Percentiles rank a stretch among this genome's conserved stretches.
phyloP scores from a whole-genome alignment of 192 early-diverging fungal species.

The Coemansia sp. region DNA sequence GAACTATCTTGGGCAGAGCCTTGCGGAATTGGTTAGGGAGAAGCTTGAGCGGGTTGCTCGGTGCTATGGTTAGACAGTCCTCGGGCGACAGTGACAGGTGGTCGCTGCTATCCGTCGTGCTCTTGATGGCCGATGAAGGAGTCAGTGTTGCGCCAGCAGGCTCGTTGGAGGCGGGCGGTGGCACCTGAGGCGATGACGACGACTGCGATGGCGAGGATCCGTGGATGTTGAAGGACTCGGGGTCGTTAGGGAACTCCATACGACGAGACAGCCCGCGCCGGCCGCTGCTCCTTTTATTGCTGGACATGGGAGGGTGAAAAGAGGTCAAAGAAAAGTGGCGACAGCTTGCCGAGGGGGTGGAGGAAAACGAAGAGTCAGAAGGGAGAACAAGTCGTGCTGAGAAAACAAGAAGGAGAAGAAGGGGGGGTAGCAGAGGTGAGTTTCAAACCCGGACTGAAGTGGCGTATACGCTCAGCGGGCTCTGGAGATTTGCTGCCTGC shows the following conservation, averaged over 20 bases:
- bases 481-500: too few relatives aligned
- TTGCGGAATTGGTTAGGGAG: conserved; percentile 3
- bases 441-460: not conserved
- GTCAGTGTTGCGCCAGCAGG: not conserved
- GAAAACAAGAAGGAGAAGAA: not conserved
- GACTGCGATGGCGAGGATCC: conserved; percentile 18
- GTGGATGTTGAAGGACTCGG: conserved; percentile 41
- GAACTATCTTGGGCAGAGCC: conserved; percentile 7
- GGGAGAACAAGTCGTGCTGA: not conserved
- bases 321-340: not conserved
- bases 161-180: not conserved
- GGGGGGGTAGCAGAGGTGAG: not conserved
- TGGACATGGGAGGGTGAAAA: conserved; percentile 1
- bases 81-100: conserved; percentile 11
- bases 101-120: not conserved
- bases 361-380: not conserved
- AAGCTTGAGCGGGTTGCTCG: conserved; percentile 39
- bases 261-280: conserved; percentile 13
- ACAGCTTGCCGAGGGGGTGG: not conserved
- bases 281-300: conserved; percentile 34
- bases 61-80: conserved; percentile 41
- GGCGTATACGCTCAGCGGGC: too few relatives aligned
- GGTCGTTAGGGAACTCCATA: conserved; percentile 34
- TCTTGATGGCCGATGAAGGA: not conserved
- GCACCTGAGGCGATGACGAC: conserved; percentile 3